phyloP scores from a whole-genome alignment of 352 stramenopile genomes.

The Phytophthora ohioensis region DNA sequence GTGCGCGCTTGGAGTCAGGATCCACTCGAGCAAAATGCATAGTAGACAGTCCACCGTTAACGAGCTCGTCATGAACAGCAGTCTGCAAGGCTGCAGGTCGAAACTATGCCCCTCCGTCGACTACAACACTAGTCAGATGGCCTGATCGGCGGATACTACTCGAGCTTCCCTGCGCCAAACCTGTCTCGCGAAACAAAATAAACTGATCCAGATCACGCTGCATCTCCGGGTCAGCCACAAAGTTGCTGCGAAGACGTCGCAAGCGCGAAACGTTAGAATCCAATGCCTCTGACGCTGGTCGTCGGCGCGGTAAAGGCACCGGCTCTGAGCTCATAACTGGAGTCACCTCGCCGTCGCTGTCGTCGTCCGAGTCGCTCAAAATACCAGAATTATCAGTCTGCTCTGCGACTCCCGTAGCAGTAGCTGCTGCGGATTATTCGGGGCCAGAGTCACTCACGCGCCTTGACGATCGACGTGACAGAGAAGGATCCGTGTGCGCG shows the following conservation, averaged over 20 bases:
- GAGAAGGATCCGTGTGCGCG: too few relatives aligned
- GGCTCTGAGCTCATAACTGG: not conserved
- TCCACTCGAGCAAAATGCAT: not conserved
- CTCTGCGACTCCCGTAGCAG: too few relatives aligned
- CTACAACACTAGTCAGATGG: not conserved
- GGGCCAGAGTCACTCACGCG: too few relatives aligned
- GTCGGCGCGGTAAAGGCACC: not conserved
- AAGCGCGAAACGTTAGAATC: not conserved
- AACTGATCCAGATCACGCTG: not conserved
- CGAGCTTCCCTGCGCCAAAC: not conserved
- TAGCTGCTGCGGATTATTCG: too few relatives aligned
- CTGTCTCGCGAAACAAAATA: not conserved
- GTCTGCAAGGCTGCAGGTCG: not conserved
- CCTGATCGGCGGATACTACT: not conserved
- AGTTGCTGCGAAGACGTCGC: not conserved
- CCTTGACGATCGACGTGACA: too few relatives aligned
- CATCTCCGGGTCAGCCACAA: not conserved
- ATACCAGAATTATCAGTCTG: too few relatives aligned
- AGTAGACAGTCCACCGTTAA: not conserved
- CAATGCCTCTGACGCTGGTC: not conserved
- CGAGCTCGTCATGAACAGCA: not conserved
- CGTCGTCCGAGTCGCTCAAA: too few relatives aligned
- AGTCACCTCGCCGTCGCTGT: too few relatives aligned
- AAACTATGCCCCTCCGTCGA: not conserved
- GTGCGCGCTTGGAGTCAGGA: not conserved